These are phyloP conservation scores for Lipomyces yamadae DNA, from an alignment of 805 yeast genomes.

Conservation along the genomic window DNA sequence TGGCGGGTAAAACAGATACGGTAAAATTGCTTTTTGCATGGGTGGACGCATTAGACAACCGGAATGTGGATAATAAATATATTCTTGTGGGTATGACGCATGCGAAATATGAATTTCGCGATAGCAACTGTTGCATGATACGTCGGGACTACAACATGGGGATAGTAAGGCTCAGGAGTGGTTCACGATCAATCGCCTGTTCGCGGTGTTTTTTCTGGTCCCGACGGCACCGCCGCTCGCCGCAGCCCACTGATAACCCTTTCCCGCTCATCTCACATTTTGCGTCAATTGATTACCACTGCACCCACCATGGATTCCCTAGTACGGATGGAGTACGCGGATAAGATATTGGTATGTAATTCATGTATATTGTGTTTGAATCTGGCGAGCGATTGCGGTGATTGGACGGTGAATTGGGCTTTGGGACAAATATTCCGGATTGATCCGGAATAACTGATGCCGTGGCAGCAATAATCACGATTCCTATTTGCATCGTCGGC, in stretches of 20 bases:
- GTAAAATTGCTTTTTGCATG: background rate
- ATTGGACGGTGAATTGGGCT: background rate
- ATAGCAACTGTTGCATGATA: too few species aligned
- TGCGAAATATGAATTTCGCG: too few species aligned
- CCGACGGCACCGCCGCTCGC: too few species aligned
- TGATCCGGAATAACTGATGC: background rate
- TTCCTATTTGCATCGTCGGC: background rate
- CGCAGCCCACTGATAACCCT: background rate
- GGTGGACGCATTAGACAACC: background rate
- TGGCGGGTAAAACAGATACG: background rate
- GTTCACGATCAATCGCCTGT: too few species aligned
- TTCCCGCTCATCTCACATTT: background rate
- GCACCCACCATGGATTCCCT: constrained; percentile 32
- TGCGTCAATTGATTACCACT: background rate
- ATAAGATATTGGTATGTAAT: constrained; percentile 33
- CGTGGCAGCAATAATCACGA: background rate
- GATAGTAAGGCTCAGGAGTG: too few species aligned
- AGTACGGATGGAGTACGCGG: constrained; percentile 36
- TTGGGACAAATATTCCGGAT: background rate
- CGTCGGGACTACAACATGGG: too few species aligned
- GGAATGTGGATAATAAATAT: background rate
- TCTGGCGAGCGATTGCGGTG: constrained; percentile 5
- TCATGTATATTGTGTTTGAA: background rate
- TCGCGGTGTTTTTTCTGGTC: too few species aligned
- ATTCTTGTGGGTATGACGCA: too few species aligned